Evolutionary conservation across 2,329 filamentous ascomycete species (phyloP), one percentile per base, ranked within the genome.

Genomic region (Fusarium siculi): DNA sequence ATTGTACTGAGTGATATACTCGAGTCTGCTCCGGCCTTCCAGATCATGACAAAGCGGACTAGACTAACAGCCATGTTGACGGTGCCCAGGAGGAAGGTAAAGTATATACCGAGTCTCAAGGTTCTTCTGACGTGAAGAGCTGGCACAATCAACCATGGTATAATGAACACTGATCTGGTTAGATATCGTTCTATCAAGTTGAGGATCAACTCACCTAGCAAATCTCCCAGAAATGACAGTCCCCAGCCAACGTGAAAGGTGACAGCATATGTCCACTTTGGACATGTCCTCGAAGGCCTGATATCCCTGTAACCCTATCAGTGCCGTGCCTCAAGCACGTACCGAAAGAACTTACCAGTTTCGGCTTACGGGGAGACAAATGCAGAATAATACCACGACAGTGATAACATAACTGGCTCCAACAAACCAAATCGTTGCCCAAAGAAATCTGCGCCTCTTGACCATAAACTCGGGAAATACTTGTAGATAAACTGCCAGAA

Each of bases 11-110:
- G 28, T 2, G 72, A 75, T 5, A 74, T 70, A 0, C 30, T 21
- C 0, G 55, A 64, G 9, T 74, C 72, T 4, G 57, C 47, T 0
- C 66, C 72, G 2, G 72, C 69, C 6, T 55, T 37, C 43, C 60
- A 69, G 12, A 74, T 70, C 18, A 30, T 63, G 15, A 74, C 30
- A 11, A 74, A 75, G 0, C 72, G 69, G 4, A 70, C 56, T 0
- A 74, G 58, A 3, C 72, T 75, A 2, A 75, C 47, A 0, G 55
- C 69, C 10, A 74, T 74, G n/a, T 74, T 75, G 37, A 73, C 55
- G 15, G 15, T 75, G 2, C 72, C 72, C 7, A 74, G 58, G 2
- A 75, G 53, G 21, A 74, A 74, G 0, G 69, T 73, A 3, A 70
- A 73, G 56, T 74, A 74, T 8, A 74, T 73, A 6, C 72, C 72